Percentiles rank a stretch among this genome's conserved stretches.
phyloP scores from a whole-genome alignment of 352 stramenopile species.

The Globisporangium alternatum region DNA sequence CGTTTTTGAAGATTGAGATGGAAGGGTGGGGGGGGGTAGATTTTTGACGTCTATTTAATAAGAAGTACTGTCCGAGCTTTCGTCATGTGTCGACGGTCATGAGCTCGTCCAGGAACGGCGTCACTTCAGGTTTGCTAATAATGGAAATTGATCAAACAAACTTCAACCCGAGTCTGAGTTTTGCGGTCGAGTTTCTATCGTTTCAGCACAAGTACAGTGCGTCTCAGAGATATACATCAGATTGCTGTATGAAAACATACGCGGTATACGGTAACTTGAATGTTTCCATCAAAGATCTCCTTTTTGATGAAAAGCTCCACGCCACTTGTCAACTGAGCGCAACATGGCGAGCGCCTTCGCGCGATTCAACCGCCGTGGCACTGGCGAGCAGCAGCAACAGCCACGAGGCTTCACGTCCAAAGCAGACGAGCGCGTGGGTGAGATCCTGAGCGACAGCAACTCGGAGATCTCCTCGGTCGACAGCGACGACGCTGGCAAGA shows the following conservation, averaged over 20 bases:
- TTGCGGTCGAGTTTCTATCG: not conserved
- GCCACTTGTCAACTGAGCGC: not conserved
- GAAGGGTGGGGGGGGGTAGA: not conserved
- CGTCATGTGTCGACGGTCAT: not conserved
- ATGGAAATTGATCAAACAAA: not conserved
- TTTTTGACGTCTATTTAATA: slow-evolving; percentile 1
- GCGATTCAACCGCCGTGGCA: slow-evolving; percentile 15
- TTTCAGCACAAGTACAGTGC: not conserved
- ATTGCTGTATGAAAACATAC: not conserved
- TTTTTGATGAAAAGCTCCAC: slow-evolving; percentile 7
- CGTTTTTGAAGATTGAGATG: too few relatives aligned
- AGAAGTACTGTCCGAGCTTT: not conserved
- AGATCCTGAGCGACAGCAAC: slow-evolving; percentile 61
- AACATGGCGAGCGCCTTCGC: slow-evolving; percentile 15
- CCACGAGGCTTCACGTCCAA: not conserved
- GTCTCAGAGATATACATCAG: not conserved
- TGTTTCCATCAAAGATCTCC: not conserved
- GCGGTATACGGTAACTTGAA: not conserved
- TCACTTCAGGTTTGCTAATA: too few relatives aligned
- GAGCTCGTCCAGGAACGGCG: too few relatives aligned
- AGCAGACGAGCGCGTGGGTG: slow-evolving; percentile 29
- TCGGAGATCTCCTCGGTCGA: slow-evolving; percentile 42
- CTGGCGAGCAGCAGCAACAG: slow-evolving; percentile 1
- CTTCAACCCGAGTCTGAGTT: not conserved
- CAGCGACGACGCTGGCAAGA: slow-evolving; percentile 12